Percentiles rank a stretch among this genome's conserved stretches.
Evolutionary conservation across 768 basidiomycete species (phyloP).

Genomic region (Termitomyces heimii): DNA sequence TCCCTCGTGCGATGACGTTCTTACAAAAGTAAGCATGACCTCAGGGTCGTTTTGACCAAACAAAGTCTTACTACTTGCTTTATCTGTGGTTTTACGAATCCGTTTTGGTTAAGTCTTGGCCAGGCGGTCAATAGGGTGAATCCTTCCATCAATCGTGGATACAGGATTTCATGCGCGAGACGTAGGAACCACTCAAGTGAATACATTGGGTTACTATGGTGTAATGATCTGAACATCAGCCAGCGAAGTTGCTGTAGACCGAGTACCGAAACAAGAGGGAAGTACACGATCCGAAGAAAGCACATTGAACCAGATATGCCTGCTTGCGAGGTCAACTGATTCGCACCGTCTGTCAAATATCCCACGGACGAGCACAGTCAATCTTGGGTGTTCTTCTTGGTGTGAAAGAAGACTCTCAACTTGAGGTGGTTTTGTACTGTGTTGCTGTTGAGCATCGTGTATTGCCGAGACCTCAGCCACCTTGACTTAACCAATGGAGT

Average conservation of each 20-base stretch:
- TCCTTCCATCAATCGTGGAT: conserved; percentile 3
- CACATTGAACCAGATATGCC: conserved; percentile 13
- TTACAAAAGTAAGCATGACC: neutral
- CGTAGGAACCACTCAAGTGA: conserved; percentile 11
- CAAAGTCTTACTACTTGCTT: too few species aligned
- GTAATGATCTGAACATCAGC: conserved; percentile 7
- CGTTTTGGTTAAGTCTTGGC: neutral
- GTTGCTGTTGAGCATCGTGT: conserved; percentile 13
- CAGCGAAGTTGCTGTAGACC: neutral
- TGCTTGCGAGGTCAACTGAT: conserved; percentile 15
- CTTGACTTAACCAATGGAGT: conserved; percentile 10
- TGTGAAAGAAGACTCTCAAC: neutral
- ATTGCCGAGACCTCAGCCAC: conserved; percentile 13
- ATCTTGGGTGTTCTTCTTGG: neutral
- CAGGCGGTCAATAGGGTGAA: neutral
- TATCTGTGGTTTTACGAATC: neutral
- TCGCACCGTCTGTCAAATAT: conserved; percentile 12
- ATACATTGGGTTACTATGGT: conserved; percentile 9
- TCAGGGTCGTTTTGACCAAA: neutral
- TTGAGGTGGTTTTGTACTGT: conserved; percentile 17
- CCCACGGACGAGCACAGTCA: conserved; percentile 10
- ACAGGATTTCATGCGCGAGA: conserved; percentile 11
- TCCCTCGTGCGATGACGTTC: neutral
- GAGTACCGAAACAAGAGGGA: neutral
- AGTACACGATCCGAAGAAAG: conserved; percentile 15